Evolutionary conservation across 2,329 filamentous ascomycete species (phyloP).

Genomic region (Phyllosticta citriasiana): DNA sequence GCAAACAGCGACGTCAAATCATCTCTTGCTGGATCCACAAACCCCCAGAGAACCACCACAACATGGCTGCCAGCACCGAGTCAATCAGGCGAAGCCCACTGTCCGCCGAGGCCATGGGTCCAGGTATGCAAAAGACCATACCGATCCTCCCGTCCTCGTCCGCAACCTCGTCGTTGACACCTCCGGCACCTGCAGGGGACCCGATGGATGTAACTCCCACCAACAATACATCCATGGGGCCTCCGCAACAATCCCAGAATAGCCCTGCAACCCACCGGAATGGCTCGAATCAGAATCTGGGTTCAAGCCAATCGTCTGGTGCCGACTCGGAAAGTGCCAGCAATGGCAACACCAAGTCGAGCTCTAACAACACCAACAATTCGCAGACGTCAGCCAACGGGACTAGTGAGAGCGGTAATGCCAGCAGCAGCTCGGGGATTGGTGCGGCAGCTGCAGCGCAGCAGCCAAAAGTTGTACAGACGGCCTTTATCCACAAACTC

Average conservation of each 20-base stretch:
- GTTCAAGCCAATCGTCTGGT: conserved; percentile 18
- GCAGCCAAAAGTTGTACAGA: conserved; percentile 95
- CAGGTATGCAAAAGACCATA: conserved; percentile 40
- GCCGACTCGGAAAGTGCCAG: conserved; percentile 10
- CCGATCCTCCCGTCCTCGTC: conserved; percentile 42
- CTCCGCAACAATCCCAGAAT: conserved; percentile 28
- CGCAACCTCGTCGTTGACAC: conserved; percentile 24
- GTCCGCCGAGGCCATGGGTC: conserved; percentile 31
- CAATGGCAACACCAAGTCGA: conserved; percentile 20
- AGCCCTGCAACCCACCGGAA: conserved; percentile 41
- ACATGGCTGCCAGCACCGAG: conserved; percentile 37
- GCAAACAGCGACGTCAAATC: background rate
- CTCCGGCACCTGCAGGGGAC: conserved; percentile 36
- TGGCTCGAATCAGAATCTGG: conserved; percentile 13
- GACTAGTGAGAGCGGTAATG: conserved; percentile 20
- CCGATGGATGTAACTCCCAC: conserved; percentile 47
- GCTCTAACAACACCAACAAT: conserved; percentile 19
- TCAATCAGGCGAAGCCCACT: conserved; percentile 38
- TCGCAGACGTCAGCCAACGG: conserved; percentile 16
- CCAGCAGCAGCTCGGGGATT: conserved; percentile 36
- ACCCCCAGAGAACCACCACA: conserved; percentile 6
- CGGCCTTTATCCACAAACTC: conserved; percentile 96
- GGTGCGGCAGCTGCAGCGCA: conserved; percentile 65
- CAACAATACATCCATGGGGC: conserved; percentile 36
- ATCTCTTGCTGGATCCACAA: background rate